Evolutionary conservation across 805 yeast species (phyloP).

Genomic region (Kodamaea kaohsiungensis): DNA sequence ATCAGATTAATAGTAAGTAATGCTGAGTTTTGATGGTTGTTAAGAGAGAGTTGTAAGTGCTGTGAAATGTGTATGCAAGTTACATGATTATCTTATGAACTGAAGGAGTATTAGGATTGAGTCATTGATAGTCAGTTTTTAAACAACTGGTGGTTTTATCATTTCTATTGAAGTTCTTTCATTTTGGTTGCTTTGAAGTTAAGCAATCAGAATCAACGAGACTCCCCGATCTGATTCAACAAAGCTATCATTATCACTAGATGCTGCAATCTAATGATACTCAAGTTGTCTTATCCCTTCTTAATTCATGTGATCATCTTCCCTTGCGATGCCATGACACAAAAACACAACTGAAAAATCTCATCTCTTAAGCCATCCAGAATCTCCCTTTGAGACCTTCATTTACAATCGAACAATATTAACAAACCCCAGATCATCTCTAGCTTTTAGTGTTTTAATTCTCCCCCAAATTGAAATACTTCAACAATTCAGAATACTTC

Average conservation of each 20-base stretch:
- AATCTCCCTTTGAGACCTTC: neutral
- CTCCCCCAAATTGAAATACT: conserved; percentile 11
- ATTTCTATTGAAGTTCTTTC: too few relatives aligned
- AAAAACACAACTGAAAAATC: neutral
- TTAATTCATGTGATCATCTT: neutral
- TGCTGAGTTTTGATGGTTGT: conserved; percentile 11
- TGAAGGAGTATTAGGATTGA: neutral
- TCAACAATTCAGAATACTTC: conserved; percentile 4
- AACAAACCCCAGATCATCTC: conserved; percentile 4
- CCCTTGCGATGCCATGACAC: neutral
- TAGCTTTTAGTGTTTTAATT: conserved; percentile 7
- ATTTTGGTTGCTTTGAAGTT: too few relatives aligned
- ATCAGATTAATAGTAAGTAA: neutral
- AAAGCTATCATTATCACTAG: neutral
- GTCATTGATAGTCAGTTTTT: neutral
- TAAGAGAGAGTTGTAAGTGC: conserved; percentile 9
- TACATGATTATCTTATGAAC: neutral
- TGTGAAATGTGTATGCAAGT: neutral
- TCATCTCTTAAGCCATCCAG: neutral
- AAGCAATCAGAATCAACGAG: neutral
- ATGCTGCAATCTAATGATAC: too few relatives aligned
- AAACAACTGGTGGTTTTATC: neutral
- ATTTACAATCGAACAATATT: neutral
- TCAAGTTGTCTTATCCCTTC: neutral
- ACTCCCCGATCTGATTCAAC: neutral